A percentile compares a stretch with the other conserved stretches of the same genome.
phyloP scores from a whole-genome alignment of 2,329 filamentous ascomycete species.

The Neofusicoccum cordaticola region DNA sequence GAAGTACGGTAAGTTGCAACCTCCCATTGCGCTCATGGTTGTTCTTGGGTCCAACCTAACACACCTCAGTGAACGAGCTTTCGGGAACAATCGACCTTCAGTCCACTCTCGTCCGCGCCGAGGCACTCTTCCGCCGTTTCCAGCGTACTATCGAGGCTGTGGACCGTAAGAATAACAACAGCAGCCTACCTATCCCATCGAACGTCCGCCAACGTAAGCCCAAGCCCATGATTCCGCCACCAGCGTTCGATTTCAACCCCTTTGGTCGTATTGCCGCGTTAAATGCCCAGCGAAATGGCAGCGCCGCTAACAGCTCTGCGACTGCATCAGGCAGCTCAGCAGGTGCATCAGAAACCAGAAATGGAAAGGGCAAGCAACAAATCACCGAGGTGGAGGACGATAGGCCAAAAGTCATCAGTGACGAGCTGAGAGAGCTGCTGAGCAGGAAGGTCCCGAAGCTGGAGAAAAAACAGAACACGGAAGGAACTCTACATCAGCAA shows the following conservation, averaged over 20 bases:
- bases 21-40: neutral
- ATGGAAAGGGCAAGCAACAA: conserved; percentile 36
- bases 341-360: conserved; percentile 20
- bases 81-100: conserved; percentile 89
- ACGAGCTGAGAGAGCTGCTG: conserved; percentile 61
- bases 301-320: conserved; percentile 16
- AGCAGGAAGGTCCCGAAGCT: conserved; percentile 57
- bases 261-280: conserved; percentile 9
- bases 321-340: conserved; percentile 23
- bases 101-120: conserved; percentile 80
- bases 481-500: neutral
- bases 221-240: conserved; percentile 8
- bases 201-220: conserved; percentile 46
- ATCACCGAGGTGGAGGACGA: conserved; percentile 27
- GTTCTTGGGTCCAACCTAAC: conserved; percentile 18
- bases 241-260: neutral
- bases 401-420: conserved; percentile 57
- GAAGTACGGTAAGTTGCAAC: conserved; percentile 72
- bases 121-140: conserved; percentile 83
- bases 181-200: conserved; percentile 59
- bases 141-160: conserved; percentile 85
- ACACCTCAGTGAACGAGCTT: conserved; percentile 77
- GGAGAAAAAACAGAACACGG: conserved; percentile 25
- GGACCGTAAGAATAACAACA: conserved; percentile 75
- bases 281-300: neutral